These are phyloP conservation scores for Colletotrichum tanaceti DNA, from an alignment of 2,329 filamentous ascomycete species.

Conservation along the genomic window DNA sequence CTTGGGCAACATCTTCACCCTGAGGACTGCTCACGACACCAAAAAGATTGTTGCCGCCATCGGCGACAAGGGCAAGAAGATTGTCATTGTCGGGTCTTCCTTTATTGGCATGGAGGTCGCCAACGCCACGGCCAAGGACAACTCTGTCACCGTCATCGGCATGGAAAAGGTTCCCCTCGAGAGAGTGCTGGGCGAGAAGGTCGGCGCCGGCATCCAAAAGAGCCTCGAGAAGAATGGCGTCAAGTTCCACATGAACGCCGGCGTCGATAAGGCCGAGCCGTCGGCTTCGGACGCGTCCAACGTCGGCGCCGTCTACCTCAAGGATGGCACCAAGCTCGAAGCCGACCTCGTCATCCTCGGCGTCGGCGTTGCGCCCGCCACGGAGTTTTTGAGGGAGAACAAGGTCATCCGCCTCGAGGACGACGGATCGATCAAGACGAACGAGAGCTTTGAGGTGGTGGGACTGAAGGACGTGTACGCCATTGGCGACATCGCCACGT, in stretches of 20 bases:
- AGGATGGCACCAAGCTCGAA: conserved; percentile 85
- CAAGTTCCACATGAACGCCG: conserved; percentile 85
- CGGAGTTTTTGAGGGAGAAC: conserved; percentile 82
- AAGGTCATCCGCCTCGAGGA: conserved; percentile 75
- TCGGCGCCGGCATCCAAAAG: conserved; percentile 84
- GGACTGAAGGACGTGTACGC: conserved; percentile 88
- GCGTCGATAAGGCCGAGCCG: conserved; percentile 84
- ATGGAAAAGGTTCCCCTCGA: conserved; percentile 90
- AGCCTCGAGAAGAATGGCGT: conserved; percentile 86
- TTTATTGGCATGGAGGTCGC: conserved; percentile 99
- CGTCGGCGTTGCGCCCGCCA: conserved; percentile 88
- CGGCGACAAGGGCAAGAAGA: conserved; percentile 87
- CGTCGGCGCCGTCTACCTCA: conserved; percentile 84
- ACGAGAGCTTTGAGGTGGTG: conserved; percentile 81
- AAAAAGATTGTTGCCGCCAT: conserved; percentile 83
- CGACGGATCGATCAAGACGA: conserved; percentile 86
- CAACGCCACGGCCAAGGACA: conserved; percentile 81
- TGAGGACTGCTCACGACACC: conserved; percentile 81
- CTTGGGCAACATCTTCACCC: conserved; percentile 85
- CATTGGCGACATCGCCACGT: conserved; percentile 94
- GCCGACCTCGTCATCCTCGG: conserved; percentile 94
- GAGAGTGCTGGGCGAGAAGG: conserved; percentile 82
- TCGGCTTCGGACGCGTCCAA: conserved; percentile 74
- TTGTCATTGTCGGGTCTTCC: conserved; percentile 90
- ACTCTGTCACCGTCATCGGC: conserved; percentile 86